Conservation (phyloP, 345 rosid species). For the Jatropha curcas region DNA sequence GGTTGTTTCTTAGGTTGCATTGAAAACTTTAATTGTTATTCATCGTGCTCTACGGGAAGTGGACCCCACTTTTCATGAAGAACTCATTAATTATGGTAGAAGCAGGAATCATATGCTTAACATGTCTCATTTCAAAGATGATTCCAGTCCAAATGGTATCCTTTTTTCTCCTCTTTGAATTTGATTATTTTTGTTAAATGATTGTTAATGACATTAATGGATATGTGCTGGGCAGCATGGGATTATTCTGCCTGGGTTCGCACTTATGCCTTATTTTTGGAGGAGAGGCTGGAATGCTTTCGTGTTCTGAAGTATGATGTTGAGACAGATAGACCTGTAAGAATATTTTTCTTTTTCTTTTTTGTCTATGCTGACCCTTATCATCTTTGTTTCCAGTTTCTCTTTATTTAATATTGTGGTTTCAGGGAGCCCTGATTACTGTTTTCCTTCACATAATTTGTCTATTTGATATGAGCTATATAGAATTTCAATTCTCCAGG, state of each 20-base stretch:
- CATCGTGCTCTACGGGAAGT: constrained; percentile 99
- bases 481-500: background rate
- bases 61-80: constrained; percentile 95
- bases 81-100: constrained; percentile 88
- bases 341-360: constrained; percentile 25
- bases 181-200: constrained; percentile 15
- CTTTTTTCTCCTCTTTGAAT: constrained; percentile 3
- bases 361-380: background rate
- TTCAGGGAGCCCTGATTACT: background rate
- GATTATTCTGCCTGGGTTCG: constrained; percentile 97
- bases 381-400: constrained; percentile 8
- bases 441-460: background rate
- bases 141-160: constrained; percentile 91
- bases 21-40: constrained; percentile 85
- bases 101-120: constrained; percentile 93
- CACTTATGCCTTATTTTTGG: constrained; percentile 82
- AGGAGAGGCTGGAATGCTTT: constrained; percentile 92
- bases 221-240: constrained; percentile 65
- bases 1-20: constrained; percentile 65
- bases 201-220: constrained; percentile 20
- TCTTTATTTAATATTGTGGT: background rate
- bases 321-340: constrained; percentile 82
- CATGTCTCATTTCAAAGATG: constrained; percentile 97
- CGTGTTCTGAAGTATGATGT: constrained; percentile 88
- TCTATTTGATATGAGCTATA: background rate